phyloP scores from a whole-genome alignment of 2,329 filamentous ascomycete species.

The Fusarium nodosum region DNA sequence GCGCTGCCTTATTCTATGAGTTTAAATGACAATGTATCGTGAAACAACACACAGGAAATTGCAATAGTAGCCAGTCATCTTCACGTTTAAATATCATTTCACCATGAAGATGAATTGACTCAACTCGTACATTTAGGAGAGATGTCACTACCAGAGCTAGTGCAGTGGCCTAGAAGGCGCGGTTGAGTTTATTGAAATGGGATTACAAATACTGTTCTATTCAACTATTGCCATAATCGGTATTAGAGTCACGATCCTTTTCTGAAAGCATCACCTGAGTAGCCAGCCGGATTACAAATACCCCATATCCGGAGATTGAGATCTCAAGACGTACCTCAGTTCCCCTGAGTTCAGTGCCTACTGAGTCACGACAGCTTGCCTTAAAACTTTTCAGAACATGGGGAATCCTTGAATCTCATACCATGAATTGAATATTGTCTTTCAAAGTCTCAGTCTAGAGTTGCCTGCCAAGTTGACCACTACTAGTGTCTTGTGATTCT shows the following conservation, averaged over 20 bases:
- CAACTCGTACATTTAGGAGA: background rate
- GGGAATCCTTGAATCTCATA: background rate
- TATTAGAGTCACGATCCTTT: background rate
- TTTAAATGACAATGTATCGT: background rate
- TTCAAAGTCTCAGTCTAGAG: background rate
- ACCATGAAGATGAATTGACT: background rate
- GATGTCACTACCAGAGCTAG: accelerated
- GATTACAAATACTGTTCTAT: background rate
- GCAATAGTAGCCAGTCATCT: background rate
- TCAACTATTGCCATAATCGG: background rate
- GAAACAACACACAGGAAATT: background rate
- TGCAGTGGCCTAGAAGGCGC: background rate
- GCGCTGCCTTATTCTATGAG: background rate
- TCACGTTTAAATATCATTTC: background rate
- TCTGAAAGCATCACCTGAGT: background rate
- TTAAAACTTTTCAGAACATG: accelerated
- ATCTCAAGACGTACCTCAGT: background rate
- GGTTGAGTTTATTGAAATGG: background rate
- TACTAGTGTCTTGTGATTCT: background rate
- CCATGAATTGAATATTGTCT: background rate
- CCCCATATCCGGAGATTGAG: background rate
- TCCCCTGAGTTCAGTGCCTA: background rate
- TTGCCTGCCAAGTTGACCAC: background rate
- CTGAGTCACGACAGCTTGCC: background rate
- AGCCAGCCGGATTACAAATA: background rate